Percentiles rank a stretch among this genome's conserved stretches.
These are phyloP conservation scores for Prunus mume DNA, from an alignment of 306 rosid species.

Conservation along the genomic window DNA sequence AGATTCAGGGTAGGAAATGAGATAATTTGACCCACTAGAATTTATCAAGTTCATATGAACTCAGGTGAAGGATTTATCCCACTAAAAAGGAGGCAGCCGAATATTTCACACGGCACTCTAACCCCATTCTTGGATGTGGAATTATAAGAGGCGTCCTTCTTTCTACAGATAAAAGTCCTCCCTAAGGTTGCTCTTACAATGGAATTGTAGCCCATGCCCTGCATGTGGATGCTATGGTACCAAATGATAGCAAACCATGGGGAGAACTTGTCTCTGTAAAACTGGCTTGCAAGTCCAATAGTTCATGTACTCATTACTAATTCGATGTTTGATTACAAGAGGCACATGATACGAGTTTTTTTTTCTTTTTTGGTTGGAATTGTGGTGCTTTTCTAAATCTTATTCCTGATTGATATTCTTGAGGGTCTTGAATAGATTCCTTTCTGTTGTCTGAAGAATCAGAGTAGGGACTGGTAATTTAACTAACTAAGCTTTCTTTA, in stretches of 20 bases:
- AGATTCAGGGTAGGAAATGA: not conserved
- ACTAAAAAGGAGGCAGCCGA: not conserved
- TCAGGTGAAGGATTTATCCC: not conserved
- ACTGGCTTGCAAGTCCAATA: not conserved
- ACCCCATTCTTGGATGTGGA: not conserved
- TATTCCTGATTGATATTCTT: not conserved
- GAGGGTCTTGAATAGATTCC: not conserved
- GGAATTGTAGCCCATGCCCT: not conserved
- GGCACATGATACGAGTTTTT: no score
- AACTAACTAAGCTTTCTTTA: not conserved
- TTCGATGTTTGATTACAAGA: no score
- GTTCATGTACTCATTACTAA: no score
- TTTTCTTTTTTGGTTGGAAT: no score
- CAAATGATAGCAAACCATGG: not conserved
- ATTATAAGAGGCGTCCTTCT: not conserved
- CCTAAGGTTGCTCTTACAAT: not conserved
- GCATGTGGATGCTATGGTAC: not conserved
- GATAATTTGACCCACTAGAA: not conserved
- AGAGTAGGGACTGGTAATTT: not conserved
- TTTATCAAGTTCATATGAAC: not conserved
- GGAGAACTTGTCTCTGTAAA: not conserved
- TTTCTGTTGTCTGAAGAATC: not conserved
- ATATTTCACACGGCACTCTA: not conserved
- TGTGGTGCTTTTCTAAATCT: not conserved
- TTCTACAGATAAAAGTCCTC: not conserved